phyloP scores from a whole-genome alignment of 768 basidiomycete species.

The Paxillus rubicundulus region DNA sequence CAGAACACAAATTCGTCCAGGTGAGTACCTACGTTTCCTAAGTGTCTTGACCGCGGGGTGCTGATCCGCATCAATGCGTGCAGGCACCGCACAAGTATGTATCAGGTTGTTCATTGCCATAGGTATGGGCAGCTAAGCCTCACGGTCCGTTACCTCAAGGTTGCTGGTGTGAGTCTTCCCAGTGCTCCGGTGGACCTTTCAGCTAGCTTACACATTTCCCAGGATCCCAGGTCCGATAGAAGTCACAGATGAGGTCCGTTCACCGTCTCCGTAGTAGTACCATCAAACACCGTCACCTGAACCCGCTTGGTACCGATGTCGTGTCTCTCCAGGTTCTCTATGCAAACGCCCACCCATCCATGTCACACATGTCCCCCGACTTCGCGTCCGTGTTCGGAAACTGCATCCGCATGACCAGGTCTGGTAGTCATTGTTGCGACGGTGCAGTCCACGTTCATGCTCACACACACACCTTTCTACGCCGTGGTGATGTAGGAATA shows the following conservation, averaged over 20 bases:
- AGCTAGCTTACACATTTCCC: slow-evolving; percentile 5
- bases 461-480: background rate
- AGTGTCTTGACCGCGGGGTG: background rate
- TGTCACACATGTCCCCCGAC: slow-evolving; percentile 86
- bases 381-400: slow-evolving; percentile 89
- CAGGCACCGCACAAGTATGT: slow-evolving; percentile 51
- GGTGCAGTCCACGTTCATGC: background rate
- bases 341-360: slow-evolving; percentile 89
- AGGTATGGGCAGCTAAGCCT: slow-evolving; percentile 20
- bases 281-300: background rate
- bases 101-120: slow-evolving; percentile 10
- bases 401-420: slow-evolving; percentile 82
- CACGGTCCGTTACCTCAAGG: slow-evolving; percentile 30
- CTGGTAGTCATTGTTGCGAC: slow-evolving; percentile 15
- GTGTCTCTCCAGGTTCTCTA: slow-evolving; percentile 61
- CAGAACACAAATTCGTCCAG: slow-evolving; percentile 23
- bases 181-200: background rate
- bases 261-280: background rate
- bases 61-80: background rate
- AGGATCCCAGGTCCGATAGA: slow-evolving; percentile 69
- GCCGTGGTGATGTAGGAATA: slow-evolving; percentile 43
- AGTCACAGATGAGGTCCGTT: slow-evolving; percentile 54
- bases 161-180: slow-evolving; percentile 43
- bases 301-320: background rate
- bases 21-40: background rate